Base-by-base conservation (phyloP, 1,139 yeast genomes). In the Kluyveromyces marxianus region DNA sequence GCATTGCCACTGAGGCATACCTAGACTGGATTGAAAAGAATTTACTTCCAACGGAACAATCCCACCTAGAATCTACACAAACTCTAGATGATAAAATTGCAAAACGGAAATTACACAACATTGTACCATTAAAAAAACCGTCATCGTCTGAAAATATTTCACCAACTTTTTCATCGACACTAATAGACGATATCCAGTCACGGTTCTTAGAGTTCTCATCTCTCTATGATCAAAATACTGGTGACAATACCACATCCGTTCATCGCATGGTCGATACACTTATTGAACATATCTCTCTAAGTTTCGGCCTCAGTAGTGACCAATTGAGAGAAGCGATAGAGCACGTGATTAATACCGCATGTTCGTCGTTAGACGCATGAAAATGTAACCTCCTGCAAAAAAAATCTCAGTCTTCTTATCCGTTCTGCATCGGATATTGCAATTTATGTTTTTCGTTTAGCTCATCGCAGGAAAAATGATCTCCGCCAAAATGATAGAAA, bases 1-100 rank as follows among this genome's bases (percentile, higher is more conserved):
- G 5, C 7, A 27, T 25, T 5, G 35, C 26, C 30, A 40, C 43
- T 4, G 29, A 27, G 6, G 31, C 34, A 24, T 63, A 58, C 48
- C 49, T 63, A 30, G 50, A 55, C 37, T 62, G 66, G 65, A 41
- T 60, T 7, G 59, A 63, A 35, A 37, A 49, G 5, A 42, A 47
- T 8, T 56, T 58, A 38, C 46, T 60, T 39, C 14, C 51, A 45
- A 4, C 34, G 34, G 25, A 50, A 50, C 33, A 38, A 35, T 8
- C 45, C 37, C 26, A 37, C 52, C 25, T 50, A 53, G 7, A 40
- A 14, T 3, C 38, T 14, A 40, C 31, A 7, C 32, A 40, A 26
- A 28, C 43, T 14, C 53, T 62, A 35, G 67, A 63, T 49, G 56
- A 60, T 35, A 54, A 48, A 36, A 63, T 63, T 39, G 64, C 62